Evolutionary conservation across 2,329 filamentous ascomycete species (phyloP).

Genomic region (Botryotinia narcissicola): DNA sequence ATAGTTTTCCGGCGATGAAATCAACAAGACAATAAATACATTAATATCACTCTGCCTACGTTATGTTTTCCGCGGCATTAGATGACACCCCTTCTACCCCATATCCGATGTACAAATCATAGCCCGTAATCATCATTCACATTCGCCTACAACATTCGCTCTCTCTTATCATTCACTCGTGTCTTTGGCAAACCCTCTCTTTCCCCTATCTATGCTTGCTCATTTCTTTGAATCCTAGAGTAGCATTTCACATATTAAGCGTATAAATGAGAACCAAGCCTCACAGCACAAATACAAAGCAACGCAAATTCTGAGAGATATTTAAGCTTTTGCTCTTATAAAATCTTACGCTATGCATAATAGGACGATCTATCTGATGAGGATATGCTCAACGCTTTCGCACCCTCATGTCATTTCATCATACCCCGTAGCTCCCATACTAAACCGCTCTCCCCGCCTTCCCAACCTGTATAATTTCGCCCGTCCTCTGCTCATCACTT

Average conservation of each 20-base stretch:
- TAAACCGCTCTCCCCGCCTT: constrained; percentile 55
- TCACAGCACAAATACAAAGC: not conserved
- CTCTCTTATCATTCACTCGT: too few relatives aligned
- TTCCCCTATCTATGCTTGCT: not conserved
- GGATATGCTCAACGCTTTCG: not conserved
- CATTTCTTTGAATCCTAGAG: not conserved
- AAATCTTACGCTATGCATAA: constrained; percentile 5
- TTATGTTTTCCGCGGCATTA: not conserved
- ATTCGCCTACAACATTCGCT: too few relatives aligned
- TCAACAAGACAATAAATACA: not conserved
- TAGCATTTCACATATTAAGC: not conserved
- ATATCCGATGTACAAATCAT: not conserved
- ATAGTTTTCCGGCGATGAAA: not conserved
- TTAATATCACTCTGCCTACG: not conserved
- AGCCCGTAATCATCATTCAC: not conserved
- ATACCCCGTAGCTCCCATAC: not conserved
- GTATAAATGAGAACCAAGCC: not conserved
- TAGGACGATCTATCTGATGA: not conserved
- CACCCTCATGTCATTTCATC: not conserved
- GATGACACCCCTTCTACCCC: not conserved
- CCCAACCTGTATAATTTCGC: constrained; percentile 87
- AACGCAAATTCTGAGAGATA: not conserved
- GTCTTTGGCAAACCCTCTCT: not conserved
- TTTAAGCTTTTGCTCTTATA: not conserved
- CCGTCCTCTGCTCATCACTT: constrained; percentile 62